A percentile compares a stretch with the other conserved stretches of the same genome.
Evolutionary conservation across 495 filamentous ascomycete genomes (phyloP).

Genomic region (Rostrohypoxylon terebratum): DNA sequence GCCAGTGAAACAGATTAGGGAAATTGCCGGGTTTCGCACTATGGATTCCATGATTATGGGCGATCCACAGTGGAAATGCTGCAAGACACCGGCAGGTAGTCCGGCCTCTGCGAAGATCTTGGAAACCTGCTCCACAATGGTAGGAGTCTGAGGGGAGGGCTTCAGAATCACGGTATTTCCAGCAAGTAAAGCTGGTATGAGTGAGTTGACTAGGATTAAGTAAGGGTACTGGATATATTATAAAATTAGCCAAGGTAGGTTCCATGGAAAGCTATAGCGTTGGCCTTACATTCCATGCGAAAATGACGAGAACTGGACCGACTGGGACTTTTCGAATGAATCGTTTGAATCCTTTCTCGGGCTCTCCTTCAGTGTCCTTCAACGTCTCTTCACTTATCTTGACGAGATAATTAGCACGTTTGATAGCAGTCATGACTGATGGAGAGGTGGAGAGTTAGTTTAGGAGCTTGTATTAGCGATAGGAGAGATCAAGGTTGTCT

Average conservation of each 20-base stretch:
- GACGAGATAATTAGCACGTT: constrained; percentile 81
- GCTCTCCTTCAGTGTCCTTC: constrained; percentile 79
- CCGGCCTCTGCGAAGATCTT: constrained; percentile 81
- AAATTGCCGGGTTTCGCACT: constrained; percentile 76
- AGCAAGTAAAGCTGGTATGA: constrained; percentile 87
- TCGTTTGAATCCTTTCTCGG: constrained; percentile 86
- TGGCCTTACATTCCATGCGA: constrained; percentile 89
- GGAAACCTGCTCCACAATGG: constrained; percentile 83
- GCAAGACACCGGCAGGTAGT: constrained; percentile 81
- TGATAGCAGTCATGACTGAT: constrained; percentile 77
- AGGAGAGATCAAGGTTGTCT: neutral
- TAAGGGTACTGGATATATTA: constrained; percentile 79
- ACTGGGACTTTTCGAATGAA: constrained; percentile 89
- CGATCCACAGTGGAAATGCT: constrained; percentile 89
- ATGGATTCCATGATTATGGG: constrained; percentile 75
- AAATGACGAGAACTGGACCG: constrained; percentile 85
- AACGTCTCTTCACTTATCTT: constrained; percentile 80
- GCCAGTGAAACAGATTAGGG: constrained; percentile 90
- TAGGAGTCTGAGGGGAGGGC: constrained; percentile 93
- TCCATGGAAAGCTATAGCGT: neutral
- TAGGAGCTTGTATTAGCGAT: neutral
- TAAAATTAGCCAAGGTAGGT: constrained; percentile 1
- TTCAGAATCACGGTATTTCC: constrained; percentile 93
- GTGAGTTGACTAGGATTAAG: constrained; percentile 87
- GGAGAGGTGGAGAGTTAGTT: constrained; percentile 15